Percentiles rank a stretch among this genome's conserved stretches.
These are phyloP conservation scores for Dichotomopilus funicola DNA, from an alignment of 2,329 filamentous ascomycete species.

Conservation along the genomic window DNA sequence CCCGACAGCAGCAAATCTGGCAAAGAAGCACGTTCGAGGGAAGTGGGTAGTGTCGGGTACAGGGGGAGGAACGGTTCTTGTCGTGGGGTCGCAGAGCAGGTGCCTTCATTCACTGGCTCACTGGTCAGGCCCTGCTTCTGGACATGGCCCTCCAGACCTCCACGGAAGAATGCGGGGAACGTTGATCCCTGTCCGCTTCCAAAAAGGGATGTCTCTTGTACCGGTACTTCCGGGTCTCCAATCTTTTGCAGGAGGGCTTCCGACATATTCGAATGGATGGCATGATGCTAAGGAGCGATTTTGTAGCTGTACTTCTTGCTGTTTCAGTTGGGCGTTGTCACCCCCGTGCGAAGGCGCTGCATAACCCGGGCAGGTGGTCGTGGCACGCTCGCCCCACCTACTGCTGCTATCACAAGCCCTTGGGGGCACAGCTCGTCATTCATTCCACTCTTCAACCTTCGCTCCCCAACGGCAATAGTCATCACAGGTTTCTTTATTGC, in stretches of 20 bases:
- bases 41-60: too few relatives aligned
- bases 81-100: too few relatives aligned
- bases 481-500: neutral
- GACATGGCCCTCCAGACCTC: too few relatives aligned
- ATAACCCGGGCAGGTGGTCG: neutral
- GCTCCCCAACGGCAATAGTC: neutral
- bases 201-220: neutral
- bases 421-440: slow-evolving; percentile 5
- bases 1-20: too few relatives aligned
- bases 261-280: too few relatives aligned
- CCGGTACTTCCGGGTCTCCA: neutral
- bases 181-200: neutral
- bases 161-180: slow-evolving; percentile 1
- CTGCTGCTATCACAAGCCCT: slow-evolving; percentile 4
- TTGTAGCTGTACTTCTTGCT: neutral
- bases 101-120: too few relatives aligned
- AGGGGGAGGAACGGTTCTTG: too few relatives aligned
- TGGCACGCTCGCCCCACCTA: slow-evolving; percentile 4
- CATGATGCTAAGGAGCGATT: neutral
- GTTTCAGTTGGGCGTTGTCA: neutral
- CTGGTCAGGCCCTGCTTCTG: too few relatives aligned
- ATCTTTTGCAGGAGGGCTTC: neutral
- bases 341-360: neutral
- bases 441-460: neutral
- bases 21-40: too few relatives aligned